These are phyloP conservation scores for Tetrastigma voinierianum DNA, from an alignment of 164 flowering plant species.

Conservation along the genomic window DNA sequence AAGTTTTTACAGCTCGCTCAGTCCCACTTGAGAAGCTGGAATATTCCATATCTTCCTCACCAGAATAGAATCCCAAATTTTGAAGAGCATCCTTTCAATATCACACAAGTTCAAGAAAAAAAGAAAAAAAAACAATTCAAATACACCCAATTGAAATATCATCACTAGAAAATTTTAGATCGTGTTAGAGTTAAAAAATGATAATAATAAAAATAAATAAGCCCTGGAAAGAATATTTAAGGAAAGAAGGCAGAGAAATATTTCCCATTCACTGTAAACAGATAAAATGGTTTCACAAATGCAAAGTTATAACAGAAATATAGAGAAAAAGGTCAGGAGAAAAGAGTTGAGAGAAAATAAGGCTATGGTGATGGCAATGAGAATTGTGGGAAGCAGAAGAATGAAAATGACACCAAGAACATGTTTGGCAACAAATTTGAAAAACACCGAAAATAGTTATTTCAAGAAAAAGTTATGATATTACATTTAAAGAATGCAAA, in stretches of 20 bases:
- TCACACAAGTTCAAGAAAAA: not conserved
- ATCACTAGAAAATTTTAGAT: not conserved
- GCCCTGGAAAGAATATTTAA: not conserved
- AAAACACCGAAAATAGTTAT: too few species aligned
- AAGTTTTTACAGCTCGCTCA: conserved; percentile 88
- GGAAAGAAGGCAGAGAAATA: not conserved
- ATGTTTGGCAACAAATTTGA: too few species aligned
- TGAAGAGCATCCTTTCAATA: conserved; percentile 71
- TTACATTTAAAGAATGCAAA: too few species aligned
- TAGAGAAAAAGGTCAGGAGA: too few species aligned
- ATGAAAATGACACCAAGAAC: too few species aligned
- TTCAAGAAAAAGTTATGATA: too few species aligned
- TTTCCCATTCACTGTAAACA: too few species aligned
- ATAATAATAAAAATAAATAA: not conserved
- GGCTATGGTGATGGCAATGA: too few species aligned
- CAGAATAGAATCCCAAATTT: conserved; percentile 84
- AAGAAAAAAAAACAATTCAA: not conserved
- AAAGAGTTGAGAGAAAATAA: too few species aligned
- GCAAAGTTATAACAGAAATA: too few species aligned
- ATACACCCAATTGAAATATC: not conserved
- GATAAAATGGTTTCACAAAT: too few species aligned
- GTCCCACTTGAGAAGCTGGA: conserved; percentile 85
- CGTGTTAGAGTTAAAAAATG: not conserved
- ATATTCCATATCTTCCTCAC: conserved; percentile 88
- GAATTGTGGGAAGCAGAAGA: too few species aligned